Conservation (phyloP, 148 eudicot species). For the Gaultheria prostrata region DNA sequence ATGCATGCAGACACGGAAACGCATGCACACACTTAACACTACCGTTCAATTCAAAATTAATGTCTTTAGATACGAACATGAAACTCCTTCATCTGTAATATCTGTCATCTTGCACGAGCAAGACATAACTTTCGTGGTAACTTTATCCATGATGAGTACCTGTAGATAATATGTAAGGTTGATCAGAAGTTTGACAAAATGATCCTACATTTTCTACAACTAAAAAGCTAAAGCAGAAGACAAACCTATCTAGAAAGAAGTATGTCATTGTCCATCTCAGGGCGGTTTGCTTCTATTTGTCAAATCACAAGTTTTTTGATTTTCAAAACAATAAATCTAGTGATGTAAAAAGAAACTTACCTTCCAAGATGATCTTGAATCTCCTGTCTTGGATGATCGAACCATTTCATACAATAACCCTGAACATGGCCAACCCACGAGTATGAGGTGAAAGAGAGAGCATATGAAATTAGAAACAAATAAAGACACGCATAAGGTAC, state of each 20-base stretch:
- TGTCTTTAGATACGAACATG: constrained; percentile 53
- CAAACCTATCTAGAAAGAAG: constrained; percentile 2
- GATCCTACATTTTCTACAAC: background rate
- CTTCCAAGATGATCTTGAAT: constrained; percentile 78
- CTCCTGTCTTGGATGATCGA: constrained; percentile 53
- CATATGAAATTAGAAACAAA: background rate
- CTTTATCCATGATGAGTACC: constrained; percentile 99
- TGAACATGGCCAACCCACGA: constrained; percentile 28
- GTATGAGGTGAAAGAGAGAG: background rate
- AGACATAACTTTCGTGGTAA: constrained; percentile 95
- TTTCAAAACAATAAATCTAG: background rate
- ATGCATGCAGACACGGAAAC: background rate
- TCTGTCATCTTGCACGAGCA: constrained; percentile 97
- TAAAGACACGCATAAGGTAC: background rate
- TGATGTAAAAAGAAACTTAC: constrained; percentile 30
- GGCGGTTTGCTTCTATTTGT: background rate
- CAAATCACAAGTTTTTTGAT: background rate
- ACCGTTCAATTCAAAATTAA: background rate
- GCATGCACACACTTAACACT: background rate
- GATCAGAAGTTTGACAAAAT: background rate
- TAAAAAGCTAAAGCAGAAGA: background rate
- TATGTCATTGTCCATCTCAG: background rate
- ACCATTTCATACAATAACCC: constrained; percentile 87
- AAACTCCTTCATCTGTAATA: constrained; percentile 93
- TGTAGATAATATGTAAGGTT: constrained; percentile 21